Base-by-base conservation (phyloP, 2,329 filamentous ascomycete genomes). In the Trichoderma koningii region DNA sequence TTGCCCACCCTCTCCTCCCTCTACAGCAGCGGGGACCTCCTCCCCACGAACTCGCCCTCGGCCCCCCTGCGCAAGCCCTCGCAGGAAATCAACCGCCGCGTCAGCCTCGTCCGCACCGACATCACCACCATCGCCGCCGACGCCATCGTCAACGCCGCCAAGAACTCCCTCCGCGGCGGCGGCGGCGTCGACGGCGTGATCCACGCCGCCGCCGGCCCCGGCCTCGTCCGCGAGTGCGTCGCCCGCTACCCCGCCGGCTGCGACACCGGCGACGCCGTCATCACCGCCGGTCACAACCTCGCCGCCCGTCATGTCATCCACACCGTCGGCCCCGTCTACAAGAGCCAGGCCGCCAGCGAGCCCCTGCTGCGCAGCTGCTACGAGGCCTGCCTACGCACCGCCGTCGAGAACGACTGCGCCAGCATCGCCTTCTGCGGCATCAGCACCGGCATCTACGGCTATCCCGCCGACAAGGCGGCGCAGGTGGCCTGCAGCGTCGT, bases 91-190 rank as follows among this genome's bases (percentile, higher is more conserved):
- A 96, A 96, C 79, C 78, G 86, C 73, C 87, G 85, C 68, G 83
- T 97, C 71, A 86, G 85, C 52, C 79, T 94, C 44, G 82, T 92
- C 69, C 84, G 86, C 64, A 86, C 87, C 70, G 92, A 97, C 76
- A 96, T 98, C 76, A 97, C 93, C 15, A 87, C 82, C 15, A 85
- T 98, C 4, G 75, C 83, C 38, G 83, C 93, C 52, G 91, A 93
- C 73, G 89, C 90, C 68, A 95, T 97, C 70, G 93, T 98, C 75
- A 98, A 98, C 75, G 94, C 95, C 1, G 94, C 95, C 51, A 98
- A 98, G 76, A 78, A 77, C 10, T 84, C 83, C 1, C 85, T 98
- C 0, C 82, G 90, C 0, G 93, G 93, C 63, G 95, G 95, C 61
- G 92, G 93, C n/a, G 95, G 95, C 42, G 93, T 98, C 17, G 90